These are phyloP conservation scores for Colletotrichum sublineola DNA, from an alignment of 2,329 filamentous ascomycete species.

Conservation along the genomic window DNA sequence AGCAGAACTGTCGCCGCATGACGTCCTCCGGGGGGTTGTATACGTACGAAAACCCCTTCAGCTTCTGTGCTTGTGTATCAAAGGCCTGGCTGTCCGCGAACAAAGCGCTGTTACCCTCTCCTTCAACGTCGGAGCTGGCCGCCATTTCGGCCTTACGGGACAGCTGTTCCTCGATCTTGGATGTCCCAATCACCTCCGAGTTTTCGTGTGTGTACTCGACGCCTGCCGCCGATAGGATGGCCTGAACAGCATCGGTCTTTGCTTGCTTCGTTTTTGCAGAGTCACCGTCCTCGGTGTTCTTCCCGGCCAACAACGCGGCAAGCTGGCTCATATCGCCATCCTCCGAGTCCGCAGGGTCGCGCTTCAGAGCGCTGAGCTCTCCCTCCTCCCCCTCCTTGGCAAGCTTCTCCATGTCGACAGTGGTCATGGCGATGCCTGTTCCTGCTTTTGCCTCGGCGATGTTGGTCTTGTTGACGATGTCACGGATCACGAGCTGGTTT, in stretches of 20 bases:
- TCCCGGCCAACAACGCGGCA: constrained; percentile 57
- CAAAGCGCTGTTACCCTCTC: constrained; percentile 66
- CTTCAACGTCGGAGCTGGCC: constrained; percentile 58
- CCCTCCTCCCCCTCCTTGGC: constrained; percentile 67
- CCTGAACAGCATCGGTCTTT: constrained; percentile 82
- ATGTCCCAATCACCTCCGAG: constrained; percentile 91
- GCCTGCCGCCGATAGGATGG: constrained; percentile 88
- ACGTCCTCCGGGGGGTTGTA: constrained; percentile 84
- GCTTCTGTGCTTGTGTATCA: constrained; percentile 29
- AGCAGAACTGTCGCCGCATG: constrained; percentile 86
- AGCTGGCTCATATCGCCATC: constrained; percentile 77
- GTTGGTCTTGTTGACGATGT: constrained; percentile 99
- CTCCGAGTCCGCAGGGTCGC: constrained; percentile 58
- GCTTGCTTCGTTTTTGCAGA: constrained; percentile 58
- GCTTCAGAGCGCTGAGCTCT: constrained; percentile 57
- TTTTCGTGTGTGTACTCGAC: constrained; percentile 98
- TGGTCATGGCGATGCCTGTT: constrained; percentile 83
- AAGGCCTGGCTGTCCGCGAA: constrained; percentile 66
- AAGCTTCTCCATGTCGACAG: constrained; percentile 77
- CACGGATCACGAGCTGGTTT: constrained; percentile 84
- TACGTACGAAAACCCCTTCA: constrained; percentile 44
- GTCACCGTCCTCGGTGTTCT: constrained; percentile 54
- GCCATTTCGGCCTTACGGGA: constrained; percentile 80
- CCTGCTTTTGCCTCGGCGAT: constrained; percentile 92
- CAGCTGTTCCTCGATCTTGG: constrained; percentile 89